Base-by-base conservation (phyloP, 192 early-diverging fungal genomes). In the Pilaira anomala region DNA sequence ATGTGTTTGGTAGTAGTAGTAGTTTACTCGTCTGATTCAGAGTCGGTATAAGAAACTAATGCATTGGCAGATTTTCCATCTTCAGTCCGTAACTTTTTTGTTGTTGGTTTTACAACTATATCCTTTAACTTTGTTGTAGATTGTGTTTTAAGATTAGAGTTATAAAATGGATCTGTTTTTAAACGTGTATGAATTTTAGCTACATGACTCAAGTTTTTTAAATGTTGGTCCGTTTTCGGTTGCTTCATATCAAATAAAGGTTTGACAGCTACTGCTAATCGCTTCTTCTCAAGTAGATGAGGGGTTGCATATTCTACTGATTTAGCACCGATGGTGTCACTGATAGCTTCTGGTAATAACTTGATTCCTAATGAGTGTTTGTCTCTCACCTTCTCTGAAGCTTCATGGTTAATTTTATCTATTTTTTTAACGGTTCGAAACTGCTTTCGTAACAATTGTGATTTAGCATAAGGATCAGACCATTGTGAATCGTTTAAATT, bases 391-490 rank as follows among this genome's bases (percentile, higher is more conserved):
- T 69, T 73, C 3, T 72, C 51, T 3, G 76, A 59, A 16, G 83
- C 83, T 46, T 82, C 72, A 42, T 76, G 51, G 33, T 77, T 62
- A 16, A 50, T 69, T 49, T 85, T 77, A 5, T 77, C 73, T 14
- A 63, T 39, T 53, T 82, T 87, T 45, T 89, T 91, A 18, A 88
- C 87, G 1, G 78, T 80, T 25, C 94, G 68, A 61, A 96, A 91
- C 44, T 77, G 77, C 41, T 81, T 85, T 7, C 94, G 82, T 41
- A 96, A 54, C 41, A 67, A 67, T 61, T 90, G 85, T 26, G 89
- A 93, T 28, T 80, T 72, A 7, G 81, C 69, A 65, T 93, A 96
- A 0, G 92, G 82, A 67, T 97, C 88, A 25, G 72, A 81, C 92
- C 93, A 95, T 41, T 87, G 80, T 14, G 72, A 67, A n/a, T 94